These are phyloP conservation scores for Phialophora tarda DNA, from an alignment of 2,329 filamentous ascomycete species.

Conservation along the genomic window DNA sequence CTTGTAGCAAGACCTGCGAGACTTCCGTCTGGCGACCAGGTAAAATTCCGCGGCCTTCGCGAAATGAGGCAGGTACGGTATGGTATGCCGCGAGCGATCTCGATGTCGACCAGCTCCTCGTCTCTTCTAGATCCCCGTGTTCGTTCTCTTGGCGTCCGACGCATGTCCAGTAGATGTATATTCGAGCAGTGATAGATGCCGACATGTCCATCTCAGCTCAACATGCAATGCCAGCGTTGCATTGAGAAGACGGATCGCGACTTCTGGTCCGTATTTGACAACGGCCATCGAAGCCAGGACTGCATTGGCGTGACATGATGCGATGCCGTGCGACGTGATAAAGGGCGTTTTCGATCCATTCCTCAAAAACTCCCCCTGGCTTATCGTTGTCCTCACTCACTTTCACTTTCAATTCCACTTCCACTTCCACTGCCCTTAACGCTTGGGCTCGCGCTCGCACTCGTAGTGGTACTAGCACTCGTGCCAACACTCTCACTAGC, in stretches of 20 bases:
- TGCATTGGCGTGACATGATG: background rate
- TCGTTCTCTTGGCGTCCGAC: background rate
- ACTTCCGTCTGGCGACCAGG: background rate
- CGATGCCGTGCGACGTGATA: background rate
- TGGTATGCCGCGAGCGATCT: background rate
- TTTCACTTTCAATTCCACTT: background rate
- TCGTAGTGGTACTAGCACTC: background rate
- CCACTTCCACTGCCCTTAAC: background rate
- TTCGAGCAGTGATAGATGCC: background rate
- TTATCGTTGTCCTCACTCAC: background rate
- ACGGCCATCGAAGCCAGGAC: background rate
- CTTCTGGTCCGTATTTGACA: background rate
- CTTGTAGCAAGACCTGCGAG: background rate
- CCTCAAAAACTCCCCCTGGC: background rate
- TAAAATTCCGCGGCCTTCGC: background rate
- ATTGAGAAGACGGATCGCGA: background rate
- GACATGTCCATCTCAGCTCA: background rate
- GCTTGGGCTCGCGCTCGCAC: slow-evolving; percentile 9
- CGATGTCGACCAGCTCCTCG: background rate
- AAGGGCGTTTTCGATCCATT: background rate
- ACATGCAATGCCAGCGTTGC: background rate
- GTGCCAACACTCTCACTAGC: slow-evolving; percentile 6
- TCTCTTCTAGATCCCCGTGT: background rate
- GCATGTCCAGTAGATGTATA: background rate
- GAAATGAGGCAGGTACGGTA: background rate